Base-by-base conservation (phyloP, 2,329 filamentous ascomycete genomes). In the Colletotrichum lini region DNA sequence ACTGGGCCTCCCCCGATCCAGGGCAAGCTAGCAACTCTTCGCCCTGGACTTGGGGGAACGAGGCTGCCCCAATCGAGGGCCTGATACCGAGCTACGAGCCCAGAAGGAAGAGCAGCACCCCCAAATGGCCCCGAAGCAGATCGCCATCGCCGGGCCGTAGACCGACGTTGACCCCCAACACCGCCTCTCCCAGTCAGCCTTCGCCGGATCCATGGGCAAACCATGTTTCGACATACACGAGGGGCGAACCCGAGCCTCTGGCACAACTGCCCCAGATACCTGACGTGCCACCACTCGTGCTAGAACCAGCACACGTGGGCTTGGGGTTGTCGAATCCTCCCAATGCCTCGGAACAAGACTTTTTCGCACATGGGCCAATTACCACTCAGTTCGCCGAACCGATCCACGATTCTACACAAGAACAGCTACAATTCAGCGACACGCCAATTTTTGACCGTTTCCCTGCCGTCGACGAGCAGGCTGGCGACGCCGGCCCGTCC, bases 191-290 rank as follows among this genome's bases (percentile, higher is more conserved):
- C 10, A 73, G 81, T 65, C 80, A 82, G 42, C 79, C 79, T 21
- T 83, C 83, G 1, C 82, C 80, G 7, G 84, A 85, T 70, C 84
- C 84, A 0, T 85, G 84, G 84, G 79, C 80, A 2, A 67, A 77
- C 59, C 82, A 82, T 35, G 70, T 18, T 15, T 58, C 68, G 3
- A 78, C n/a, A 76, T 79, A 18, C 73, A 77, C 13, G 71, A 76
- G 47, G 60, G 65, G 66, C 30, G 72, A 69, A 7, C 60, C 64
- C 8, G 73, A 44, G 75, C 78, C 47, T 3, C 13, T 70, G 7
- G 59, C 71, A 8, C 63, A 66, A 16, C 67, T 73, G 15, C 73
- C 72, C 23, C 71, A 74, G 15, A 73, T 67, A 47, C 75, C 76
- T 13, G 74, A 65, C 3, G 52, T 53, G 3, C 73, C 74, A 1